Evolutionary conservation across 148 eudicot species (phyloP), one percentile per base, ranked within the genome.

Genomic region (Heliamphora exappendiculata): DNA sequence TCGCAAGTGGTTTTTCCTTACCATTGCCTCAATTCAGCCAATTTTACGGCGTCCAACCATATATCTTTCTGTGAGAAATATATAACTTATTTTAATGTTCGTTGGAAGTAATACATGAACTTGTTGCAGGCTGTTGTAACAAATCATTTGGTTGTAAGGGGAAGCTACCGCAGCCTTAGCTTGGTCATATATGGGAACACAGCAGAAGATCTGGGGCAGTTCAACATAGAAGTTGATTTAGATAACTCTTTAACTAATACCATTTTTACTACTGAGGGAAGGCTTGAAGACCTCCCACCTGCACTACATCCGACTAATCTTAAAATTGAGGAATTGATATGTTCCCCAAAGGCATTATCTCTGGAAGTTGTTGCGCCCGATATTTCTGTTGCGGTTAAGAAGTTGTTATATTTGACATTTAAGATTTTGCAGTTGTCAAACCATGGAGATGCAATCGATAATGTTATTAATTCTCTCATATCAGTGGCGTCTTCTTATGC

Each of bases 101-200:
- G 14, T 45, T 79, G 73, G 36, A 79, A 39, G 37, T 68, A 42
- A 64, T 47, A 20, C n/a, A 3, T 49, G 65, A 33, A 62, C 54
- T 73, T 72, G 70, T 82, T 84, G 82, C 88, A 96, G 99, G 98
- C 95, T 77, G 90, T 91, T 72, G 98, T 96, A 74, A 96, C 99
- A 28, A 96, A 84, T 88, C 97, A 90, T 90, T 83, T 96, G 87
- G 97, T 93, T 72, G 91, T 96, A 42, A 86, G 99, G 80, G 99
- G 99, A 67, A 91, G 95, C 84, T 96, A 96, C 84, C 94, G 99
- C 71, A 96, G 99, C 85, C 86, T 96, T 69, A 96, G 92, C 84
- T 89, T 96, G 82, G 93, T 96, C 79, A 86, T 96, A 72, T 96
- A 96, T 81, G 99, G 99, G 75, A 96, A 96, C 83, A 96, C 93